Evolutionary conservation across 768 basidiomycete species (phyloP).

Genomic region (Collybiopsis luxurians): DNA sequence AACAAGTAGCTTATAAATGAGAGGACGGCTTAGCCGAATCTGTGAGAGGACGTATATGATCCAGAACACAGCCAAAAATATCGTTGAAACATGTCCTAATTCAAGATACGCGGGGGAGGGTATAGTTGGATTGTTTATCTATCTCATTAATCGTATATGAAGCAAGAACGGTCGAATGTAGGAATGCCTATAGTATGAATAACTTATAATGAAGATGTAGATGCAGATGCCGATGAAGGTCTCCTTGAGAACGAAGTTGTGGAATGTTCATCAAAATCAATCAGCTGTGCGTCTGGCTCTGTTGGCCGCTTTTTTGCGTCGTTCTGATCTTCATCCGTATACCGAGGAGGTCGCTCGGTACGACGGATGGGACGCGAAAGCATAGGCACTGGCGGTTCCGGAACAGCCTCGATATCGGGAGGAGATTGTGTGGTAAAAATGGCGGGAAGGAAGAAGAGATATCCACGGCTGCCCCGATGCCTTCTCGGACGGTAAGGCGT

Average conservation of each 20-base stretch:
- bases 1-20: slow-evolving; percentile 3
- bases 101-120: slow-evolving; percentile 1
- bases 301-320: background rate
- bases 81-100: background rate
- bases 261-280: slow-evolving; percentile 17
- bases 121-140: background rate
- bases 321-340: background rate
- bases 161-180: slow-evolving; percentile 1
- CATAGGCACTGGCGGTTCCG: slow-evolving; percentile 20
- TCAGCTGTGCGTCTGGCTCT: slow-evolving; percentile 5
- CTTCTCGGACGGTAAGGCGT: slow-evolving; percentile 48
- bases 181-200: background rate
- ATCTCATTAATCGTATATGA: slow-evolving; percentile 6
- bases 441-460: slow-evolving; percentile 81
- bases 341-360: background rate
- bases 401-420: slow-evolving; percentile 42
- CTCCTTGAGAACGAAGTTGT: slow-evolving; percentile 6
- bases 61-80: too few species aligned
- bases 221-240: background rate
- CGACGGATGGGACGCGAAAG: slow-evolving; percentile 23
- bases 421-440: slow-evolving; percentile 51
- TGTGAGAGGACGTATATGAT: background rate
- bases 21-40: background rate
- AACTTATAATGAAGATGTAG: background rate
- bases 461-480: slow-evolving; percentile 49